Conservation (phyloP, 208 protist species). For the Sergeia podlipaevii region DNA sequence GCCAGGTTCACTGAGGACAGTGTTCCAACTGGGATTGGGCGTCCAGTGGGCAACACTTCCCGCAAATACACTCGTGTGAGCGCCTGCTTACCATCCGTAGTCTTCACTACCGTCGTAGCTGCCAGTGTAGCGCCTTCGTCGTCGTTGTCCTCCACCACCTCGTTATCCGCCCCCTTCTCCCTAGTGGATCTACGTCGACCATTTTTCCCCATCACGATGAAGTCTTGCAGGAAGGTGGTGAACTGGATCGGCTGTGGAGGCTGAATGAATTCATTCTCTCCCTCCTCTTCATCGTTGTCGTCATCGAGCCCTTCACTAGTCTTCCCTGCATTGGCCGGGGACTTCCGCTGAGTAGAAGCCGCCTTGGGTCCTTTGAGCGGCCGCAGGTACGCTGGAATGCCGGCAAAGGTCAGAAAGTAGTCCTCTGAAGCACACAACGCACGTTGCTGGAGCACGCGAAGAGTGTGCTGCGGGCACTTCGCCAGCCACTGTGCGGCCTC, state of each 20-base stretch:
- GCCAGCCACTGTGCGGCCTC: constrained; percentile 36
- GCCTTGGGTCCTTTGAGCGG: background rate
- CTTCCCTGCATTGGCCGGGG: background rate
- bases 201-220: constrained; percentile 7
- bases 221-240: background rate
- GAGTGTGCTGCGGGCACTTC: constrained; percentile 25
- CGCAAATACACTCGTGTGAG: too few species aligned
- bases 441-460: constrained; percentile 41
- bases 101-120: too few species aligned
- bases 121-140: too few species aligned
- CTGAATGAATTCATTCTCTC: too few species aligned
- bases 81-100: too few species aligned
- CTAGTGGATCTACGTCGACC: too few species aligned
- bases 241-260: background rate
- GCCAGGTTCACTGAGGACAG: constrained; percentile 28
- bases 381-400: constrained; percentile 24
- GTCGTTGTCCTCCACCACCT: too few species aligned
- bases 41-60: constrained; percentile 21
- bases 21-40: constrained; percentile 23
- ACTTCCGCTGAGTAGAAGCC: background rate
- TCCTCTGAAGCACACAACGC: constrained; percentile 26
- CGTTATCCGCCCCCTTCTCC: too few species aligned
- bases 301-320: background rate
- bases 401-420: constrained; percentile 18
- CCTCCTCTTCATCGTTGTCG: too few species aligned